phyloP scores from a whole-genome alignment of 441 rosid species.

The Aleurites moluccanus region DNA sequence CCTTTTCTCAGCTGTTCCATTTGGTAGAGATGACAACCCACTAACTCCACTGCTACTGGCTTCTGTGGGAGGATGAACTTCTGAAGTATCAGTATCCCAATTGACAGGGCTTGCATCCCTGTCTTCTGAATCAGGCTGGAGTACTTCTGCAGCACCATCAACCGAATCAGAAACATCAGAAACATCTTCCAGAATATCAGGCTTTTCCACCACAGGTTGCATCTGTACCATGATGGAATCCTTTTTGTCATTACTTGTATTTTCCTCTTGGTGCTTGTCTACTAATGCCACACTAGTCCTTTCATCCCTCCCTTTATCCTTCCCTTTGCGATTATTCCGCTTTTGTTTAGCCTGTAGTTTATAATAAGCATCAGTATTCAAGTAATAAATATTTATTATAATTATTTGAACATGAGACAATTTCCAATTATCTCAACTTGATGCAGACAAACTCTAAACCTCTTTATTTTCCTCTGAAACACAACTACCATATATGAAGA shows the following conservation, averaged over 20 bases:
- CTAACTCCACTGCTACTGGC: conserved; percentile 53
- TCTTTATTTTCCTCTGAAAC: too few relatives aligned
- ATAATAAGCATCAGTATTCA: conserved; percentile 18
- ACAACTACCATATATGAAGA: neutral
- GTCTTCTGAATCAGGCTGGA: conserved; percentile 78
- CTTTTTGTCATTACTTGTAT: conserved; percentile 42
- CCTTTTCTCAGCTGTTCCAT: conserved; percentile 63
- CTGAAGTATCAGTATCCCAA: conserved; percentile 88
- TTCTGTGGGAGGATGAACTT: conserved; percentile 59
- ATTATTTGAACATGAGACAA: neutral
- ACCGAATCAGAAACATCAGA: conserved; percentile 76
- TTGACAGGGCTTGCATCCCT: conserved; percentile 66
- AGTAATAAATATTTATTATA: neutral
- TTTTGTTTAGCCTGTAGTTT: conserved; percentile 75
- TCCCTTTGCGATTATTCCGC: conserved; percentile 75
- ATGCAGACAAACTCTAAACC: too few relatives aligned
- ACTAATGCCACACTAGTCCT: conserved; percentile 33
- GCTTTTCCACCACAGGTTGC: conserved; percentile 52
- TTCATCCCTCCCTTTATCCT: conserved; percentile 77
- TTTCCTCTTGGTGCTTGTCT: conserved; percentile 48
- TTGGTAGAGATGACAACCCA: conserved; percentile 56
- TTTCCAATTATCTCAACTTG: neutral
- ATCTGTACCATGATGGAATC: conserved; percentile 40
- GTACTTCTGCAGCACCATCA: conserved; percentile 59
- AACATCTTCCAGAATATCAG: conserved; percentile 60